Evolutionary conservation across 2,329 filamentous ascomycete genomes (phyloP).

Genomic region (Sporothrix curviconia): DNA sequence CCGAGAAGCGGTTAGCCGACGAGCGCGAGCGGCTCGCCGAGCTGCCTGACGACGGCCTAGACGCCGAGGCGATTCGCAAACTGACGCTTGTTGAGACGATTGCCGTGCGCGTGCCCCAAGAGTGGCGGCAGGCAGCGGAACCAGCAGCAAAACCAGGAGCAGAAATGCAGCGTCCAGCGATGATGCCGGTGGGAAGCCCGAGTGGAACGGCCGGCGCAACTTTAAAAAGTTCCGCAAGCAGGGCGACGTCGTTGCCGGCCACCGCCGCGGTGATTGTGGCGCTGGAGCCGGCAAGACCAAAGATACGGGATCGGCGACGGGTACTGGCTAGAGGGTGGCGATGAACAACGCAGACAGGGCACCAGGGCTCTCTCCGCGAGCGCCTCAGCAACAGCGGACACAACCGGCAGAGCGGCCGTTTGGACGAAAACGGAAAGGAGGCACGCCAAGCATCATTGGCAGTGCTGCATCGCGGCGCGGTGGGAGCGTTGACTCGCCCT

Average conservation of each 20-base stretch:
- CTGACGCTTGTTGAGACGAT: constrained; percentile 74
- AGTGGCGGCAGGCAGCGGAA: constrained; percentile 21
- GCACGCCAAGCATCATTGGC: not conserved
- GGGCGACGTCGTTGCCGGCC: constrained; percentile 41
- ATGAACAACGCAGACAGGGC: no score
- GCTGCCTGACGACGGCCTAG: constrained; percentile 54
- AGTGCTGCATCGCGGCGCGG: not conserved
- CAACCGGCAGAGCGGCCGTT: not conserved
- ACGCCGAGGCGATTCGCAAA: constrained; percentile 65
- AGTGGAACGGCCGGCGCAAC: constrained; percentile 92
- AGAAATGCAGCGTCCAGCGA: constrained; percentile 45
- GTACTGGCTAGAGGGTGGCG: constrained; percentile 62
- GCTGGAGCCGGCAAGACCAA: constrained; percentile 64
- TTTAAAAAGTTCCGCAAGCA: constrained; percentile 79
- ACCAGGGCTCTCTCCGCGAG: no score
- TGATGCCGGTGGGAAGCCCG: constrained; percentile 67
- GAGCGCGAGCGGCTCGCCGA: constrained; percentile 49
- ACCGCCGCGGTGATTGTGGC: constrained; percentile 55
- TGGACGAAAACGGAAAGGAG: not conserved
- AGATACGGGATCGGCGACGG: constrained; percentile 68
- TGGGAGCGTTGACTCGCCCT: not conserved
- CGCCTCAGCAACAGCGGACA: not conserved
- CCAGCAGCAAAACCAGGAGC: not conserved
- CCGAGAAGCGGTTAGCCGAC: constrained; percentile 55
- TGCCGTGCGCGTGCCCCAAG: constrained; percentile 44